A percentile compares a stretch with the other conserved stretches of the same genome.
phyloP scores from a whole-genome alignment of 371 early-diverging fungal genomes.

The Mortierella sp. region DNA sequence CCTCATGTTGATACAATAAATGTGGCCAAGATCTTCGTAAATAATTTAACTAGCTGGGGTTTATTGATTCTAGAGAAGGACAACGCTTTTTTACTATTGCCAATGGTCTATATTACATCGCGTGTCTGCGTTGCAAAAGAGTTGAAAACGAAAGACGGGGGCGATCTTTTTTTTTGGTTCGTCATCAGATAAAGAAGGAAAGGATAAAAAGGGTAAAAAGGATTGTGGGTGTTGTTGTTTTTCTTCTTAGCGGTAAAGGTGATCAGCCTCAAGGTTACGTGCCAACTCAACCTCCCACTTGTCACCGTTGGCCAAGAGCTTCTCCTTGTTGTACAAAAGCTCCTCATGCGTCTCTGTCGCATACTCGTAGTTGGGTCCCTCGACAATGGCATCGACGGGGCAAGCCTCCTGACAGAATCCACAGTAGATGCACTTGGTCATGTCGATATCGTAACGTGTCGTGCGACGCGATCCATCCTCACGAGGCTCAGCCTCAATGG shows the following conservation, averaged over 20 bases:
- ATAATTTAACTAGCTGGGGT: too few species aligned
- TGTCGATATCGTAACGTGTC: slow-evolving; percentile 98
- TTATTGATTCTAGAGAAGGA: too few species aligned
- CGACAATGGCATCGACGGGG: slow-evolving; percentile 98
- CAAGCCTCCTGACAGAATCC: slow-evolving; percentile 97
- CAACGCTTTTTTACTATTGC: too few species aligned
- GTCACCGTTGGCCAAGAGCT: slow-evolving; percentile 97
- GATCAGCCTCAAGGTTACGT: slow-evolving; percentile 74
- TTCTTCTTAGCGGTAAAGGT: slow-evolving; percentile 75
- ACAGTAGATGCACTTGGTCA: slow-evolving; percentile 98
- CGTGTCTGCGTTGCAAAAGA: too few species aligned
- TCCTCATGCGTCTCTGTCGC: slow-evolving; percentile 97
- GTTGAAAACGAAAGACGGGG: too few species aligned
- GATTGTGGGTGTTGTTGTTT: background rate
- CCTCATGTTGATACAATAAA: too few species aligned
- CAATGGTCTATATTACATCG: too few species aligned
- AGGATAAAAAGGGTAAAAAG: background rate
- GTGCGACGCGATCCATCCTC: slow-evolving; percentile 97
- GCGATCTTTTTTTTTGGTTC: too few species aligned
- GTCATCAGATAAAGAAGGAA: slow-evolving; percentile 1
- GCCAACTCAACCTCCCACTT: slow-evolving; percentile 96
- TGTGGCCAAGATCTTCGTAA: too few species aligned
- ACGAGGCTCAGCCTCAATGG: slow-evolving; percentile 98
- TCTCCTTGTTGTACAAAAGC: slow-evolving; percentile 97
- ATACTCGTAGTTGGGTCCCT: slow-evolving; percentile 97